These are phyloP conservation scores for Pichia pseudocactophila DNA, from an alignment of 805 yeast genomes.

Conservation along the genomic window DNA sequence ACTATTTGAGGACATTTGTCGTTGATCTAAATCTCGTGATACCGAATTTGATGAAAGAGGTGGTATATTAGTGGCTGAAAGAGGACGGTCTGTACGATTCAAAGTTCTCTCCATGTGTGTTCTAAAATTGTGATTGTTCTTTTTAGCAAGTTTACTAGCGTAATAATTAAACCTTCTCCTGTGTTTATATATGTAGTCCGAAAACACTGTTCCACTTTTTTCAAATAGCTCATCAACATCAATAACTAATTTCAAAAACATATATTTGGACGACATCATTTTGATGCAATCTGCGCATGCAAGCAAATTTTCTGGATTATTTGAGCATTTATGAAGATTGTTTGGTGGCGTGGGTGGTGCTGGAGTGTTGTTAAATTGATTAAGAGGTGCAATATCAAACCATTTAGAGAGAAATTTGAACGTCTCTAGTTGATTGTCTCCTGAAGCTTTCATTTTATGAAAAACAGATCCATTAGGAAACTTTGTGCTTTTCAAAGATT, in stretches of 20 bases:
- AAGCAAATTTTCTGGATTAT: slow-evolving; percentile 27
- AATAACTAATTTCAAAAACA: slow-evolving; percentile 23
- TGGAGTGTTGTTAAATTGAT: slow-evolving; percentile 25
- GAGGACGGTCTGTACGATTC: background rate
- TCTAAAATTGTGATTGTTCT: slow-evolving; percentile 1
- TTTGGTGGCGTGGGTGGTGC: slow-evolving; percentile 30
- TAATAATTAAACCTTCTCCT: slow-evolving; percentile 17
- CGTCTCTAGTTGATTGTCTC: slow-evolving; percentile 20
- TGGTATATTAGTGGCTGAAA: background rate
- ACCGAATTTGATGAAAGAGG: no score
- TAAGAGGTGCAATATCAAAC: slow-evolving; percentile 31
- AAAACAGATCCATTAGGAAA: slow-evolving; percentile 26
- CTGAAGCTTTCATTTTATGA: slow-evolving; percentile 19
- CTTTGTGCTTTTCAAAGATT: slow-evolving; percentile 16
- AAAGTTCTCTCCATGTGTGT: background rate
- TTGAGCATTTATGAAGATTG: slow-evolving; percentile 13
- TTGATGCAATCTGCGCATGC: slow-evolving; percentile 25
- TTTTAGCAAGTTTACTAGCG: slow-evolving; percentile 3
- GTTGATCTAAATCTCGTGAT: no score
- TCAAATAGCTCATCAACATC: slow-evolving; percentile 22
- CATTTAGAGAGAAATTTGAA: slow-evolving; percentile 26
- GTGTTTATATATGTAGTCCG: slow-evolving; percentile 26
- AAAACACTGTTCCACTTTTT: slow-evolving; percentile 8
- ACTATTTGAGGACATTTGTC: no score
- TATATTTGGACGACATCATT: slow-evolving; percentile 21